Evolutionary conservation across 1,139 yeast genomes (phyloP).

Genomic region (Protomyces inundatus): DNA sequence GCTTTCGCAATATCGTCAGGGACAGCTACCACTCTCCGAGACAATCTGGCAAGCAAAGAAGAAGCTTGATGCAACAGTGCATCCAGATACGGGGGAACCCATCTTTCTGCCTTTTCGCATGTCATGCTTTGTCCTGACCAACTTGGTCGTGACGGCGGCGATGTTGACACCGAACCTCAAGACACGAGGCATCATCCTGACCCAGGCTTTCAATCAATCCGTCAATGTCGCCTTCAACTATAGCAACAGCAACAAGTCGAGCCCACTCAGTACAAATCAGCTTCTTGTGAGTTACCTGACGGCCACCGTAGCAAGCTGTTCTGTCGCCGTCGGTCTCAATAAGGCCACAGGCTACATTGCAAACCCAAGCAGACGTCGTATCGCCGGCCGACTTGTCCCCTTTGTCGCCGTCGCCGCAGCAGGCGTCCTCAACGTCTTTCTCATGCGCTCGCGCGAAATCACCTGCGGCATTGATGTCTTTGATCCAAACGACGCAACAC

Average conservation of each 20-base stretch:
- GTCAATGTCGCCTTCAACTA: conserved; percentile 94
- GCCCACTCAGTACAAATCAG: conserved; percentile 76
- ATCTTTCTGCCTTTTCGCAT: conserved; percentile 89
- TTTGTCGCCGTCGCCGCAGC: conserved; percentile 98
- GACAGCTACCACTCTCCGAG: conserved; percentile 53
- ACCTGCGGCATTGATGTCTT: conserved; percentile 75
- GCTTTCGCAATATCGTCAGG: conserved; percentile 68
- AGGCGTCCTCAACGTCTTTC: conserved; percentile 84
- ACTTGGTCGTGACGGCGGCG: conserved; percentile 91
- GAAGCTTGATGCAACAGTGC: conserved; percentile 36
- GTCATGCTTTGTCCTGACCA: conserved; percentile 92
- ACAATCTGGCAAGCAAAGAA: conserved; percentile 86
- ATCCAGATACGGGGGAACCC: conserved; percentile 71
- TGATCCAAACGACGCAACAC: conserved; percentile 41
- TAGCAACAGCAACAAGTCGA: conserved; percentile 92
- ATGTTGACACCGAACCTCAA: conserved; percentile 94
- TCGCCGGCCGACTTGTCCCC: conserved; percentile 83
- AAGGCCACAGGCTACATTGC: conserved; percentile 72
- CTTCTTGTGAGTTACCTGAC: conserved; percentile 69
- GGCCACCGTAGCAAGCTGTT: conserved; percentile 92
- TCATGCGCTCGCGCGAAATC: conserved; percentile 93
- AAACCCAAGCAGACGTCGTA: conserved; percentile 49
- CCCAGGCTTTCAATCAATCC: conserved; percentile 97
- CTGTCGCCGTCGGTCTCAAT: conserved; percentile 89
- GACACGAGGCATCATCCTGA: conserved; percentile 81